These are phyloP conservation scores for Crithidia thermophila DNA, from an alignment of 208 protist species.

Conservation along the genomic window DNA sequence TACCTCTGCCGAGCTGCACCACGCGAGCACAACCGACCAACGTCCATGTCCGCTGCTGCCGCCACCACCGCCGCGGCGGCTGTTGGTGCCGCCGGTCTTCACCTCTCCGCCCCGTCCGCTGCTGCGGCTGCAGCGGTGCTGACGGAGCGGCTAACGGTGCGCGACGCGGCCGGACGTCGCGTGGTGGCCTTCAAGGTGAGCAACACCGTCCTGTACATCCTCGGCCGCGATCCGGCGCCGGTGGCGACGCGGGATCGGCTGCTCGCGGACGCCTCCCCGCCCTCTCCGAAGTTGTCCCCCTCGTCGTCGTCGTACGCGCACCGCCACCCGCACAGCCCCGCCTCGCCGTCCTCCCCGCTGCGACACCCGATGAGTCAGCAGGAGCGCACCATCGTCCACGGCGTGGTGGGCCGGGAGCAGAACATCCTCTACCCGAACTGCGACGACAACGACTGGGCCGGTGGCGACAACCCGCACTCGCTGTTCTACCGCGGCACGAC, in stretches of 20 bases:
- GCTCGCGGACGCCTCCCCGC: background rate
- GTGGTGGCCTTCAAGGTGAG: constrained; percentile 14
- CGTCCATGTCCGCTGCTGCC: too few species aligned
- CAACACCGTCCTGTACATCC: constrained; percentile 4
- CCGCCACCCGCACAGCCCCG: background rate
- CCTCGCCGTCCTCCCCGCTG: background rate
- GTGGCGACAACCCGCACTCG: background rate
- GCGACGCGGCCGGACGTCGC: constrained; percentile 9
- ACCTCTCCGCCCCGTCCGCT: too few species aligned
- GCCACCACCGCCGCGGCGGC: background rate
- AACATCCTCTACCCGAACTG: constrained; percentile 24
- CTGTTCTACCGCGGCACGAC: background rate
- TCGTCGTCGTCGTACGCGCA: background rate
- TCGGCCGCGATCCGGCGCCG: constrained; percentile 1
- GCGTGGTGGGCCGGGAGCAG: constrained; percentile 4
- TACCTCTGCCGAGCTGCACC: constrained; percentile 22
- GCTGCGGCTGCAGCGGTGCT: background rate
- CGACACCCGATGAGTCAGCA: background rate
- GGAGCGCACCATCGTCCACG: background rate
- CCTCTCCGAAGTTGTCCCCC: background rate
- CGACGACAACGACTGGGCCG: constrained; percentile 5
- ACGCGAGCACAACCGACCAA: constrained; percentile 4
- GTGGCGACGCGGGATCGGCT: background rate
- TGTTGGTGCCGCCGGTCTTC: background rate
- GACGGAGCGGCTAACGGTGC: constrained; percentile 27